Conservation (phyloP, 495 filamentous ascomycete genomes). For the Staphylotrichum tortipilum region DNA sequence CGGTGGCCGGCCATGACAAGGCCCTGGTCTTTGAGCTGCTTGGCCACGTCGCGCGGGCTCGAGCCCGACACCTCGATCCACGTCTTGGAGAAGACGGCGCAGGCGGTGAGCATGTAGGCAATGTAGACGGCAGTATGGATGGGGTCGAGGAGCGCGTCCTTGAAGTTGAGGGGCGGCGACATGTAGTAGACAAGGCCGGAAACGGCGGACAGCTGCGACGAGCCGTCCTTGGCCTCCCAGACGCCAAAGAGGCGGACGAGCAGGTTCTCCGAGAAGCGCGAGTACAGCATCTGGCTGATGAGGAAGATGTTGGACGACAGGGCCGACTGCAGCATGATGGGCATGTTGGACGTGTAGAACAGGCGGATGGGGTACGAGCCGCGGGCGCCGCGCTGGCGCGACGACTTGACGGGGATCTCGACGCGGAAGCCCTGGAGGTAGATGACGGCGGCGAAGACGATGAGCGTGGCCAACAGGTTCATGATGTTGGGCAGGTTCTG, state of each 20-base stretch:
- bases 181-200: slow-evolving; percentile 98
- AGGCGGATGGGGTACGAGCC: slow-evolving; percentile 73
- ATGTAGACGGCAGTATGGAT: slow-evolving; percentile 96
- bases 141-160: slow-evolving; percentile 88
- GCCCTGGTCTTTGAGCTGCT: slow-evolving; percentile 99
- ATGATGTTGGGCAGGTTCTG: slow-evolving; percentile 99
- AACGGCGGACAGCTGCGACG: slow-evolving; percentile 83
- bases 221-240: slow-evolving; percentile 96
- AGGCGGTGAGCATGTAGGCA: slow-evolving; percentile 92
- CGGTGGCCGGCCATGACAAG: slow-evolving; percentile 99
- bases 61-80: slow-evolving; percentile 99
- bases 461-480: slow-evolving; percentile 89
- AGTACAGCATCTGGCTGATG: slow-evolving; percentile 98
- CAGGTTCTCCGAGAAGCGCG: slow-evolving; percentile 95
- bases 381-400: slow-evolving; percentile 95
- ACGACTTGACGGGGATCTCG: slow-evolving; percentile 99
- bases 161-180: slow-evolving; percentile 96
- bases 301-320: slow-evolving; percentile 98
- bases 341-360: slow-evolving; percentile 91
- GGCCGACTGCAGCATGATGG: slow-evolving; percentile 98
- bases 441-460: slow-evolving; percentile 95
- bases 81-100: slow-evolving; percentile 98
- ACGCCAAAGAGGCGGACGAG: slow-evolving; percentile 93
- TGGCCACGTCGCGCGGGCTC: slow-evolving; percentile 93
- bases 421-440: slow-evolving; percentile 99